Evolutionary conservation across 1,139 yeast species (phyloP), one percentile per base, ranked within the genome.

Genomic region (Debaryomyces singareniensis): DNA sequence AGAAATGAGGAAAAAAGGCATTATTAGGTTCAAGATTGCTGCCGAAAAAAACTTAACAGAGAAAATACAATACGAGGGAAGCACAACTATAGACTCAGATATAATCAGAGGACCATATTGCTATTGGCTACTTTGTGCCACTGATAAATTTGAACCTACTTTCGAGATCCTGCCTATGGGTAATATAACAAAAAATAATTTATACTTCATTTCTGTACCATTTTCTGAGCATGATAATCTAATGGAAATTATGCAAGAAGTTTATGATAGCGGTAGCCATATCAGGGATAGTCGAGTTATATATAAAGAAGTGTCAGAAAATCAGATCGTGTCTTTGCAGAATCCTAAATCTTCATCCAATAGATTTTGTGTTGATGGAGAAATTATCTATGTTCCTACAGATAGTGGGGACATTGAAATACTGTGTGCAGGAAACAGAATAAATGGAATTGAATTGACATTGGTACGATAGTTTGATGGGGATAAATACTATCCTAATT

Each of bases 101-200:
- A 35, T 33, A 12, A 21, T 45, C 28, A 31, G 39, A 0, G 69
- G 73, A 1, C 69, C 74, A 0, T 78, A 76, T 47, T 74, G 87
- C 2, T 87, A 87, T 49, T 70, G 85, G 47, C 61, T 80, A 13
- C 51, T 83, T 12, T 70, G 89, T 0, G 69, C 82, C 1, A 68
- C 83, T 2, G 64, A 75, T 15, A 62, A 66, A 31, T 71, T 86
- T 32, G 96, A 87, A 50, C 70, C 75, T 3, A 67, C 67, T 0
- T 87, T 85, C 49, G 60, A 57, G 25, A 83, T 89, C 12, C 85
- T 93, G 30, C 96, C 96, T 0, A 35, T 51, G 2, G 82, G 94
- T 1, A 47, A 66, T 25, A 64, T 81, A 2, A 55, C 68, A 2
- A 58, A 69, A n/a, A 50, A 63, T 11, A 57, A 61, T 24, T 54